Percentiles rank a stretch among this genome's conserved stretches.
phyloP scores from a whole-genome alignment of 352 stramenopile genomes.

The Pythium periplocum region DNA sequence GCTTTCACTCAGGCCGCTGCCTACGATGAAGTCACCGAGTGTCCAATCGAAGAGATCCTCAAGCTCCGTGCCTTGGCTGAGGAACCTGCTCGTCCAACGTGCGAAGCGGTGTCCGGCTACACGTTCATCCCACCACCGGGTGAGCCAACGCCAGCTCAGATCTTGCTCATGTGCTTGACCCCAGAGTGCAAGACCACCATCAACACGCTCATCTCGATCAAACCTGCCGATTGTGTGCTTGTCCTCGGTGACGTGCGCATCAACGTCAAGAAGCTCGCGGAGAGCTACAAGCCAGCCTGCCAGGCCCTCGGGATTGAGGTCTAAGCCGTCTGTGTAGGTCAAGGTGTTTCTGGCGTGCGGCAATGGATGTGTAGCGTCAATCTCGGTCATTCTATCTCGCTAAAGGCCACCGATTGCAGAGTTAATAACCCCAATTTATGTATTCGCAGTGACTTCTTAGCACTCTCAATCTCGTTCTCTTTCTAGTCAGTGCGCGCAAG shows the following conservation, averaged over 20 bases:
- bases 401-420: no score
- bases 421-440: no score
- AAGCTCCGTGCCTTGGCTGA: slow-evolving; percentile 25
- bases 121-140: slow-evolving; percentile 26
- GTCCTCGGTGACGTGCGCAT: slow-evolving; percentile 33
- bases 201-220: slow-evolving; percentile 20
- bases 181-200: slow-evolving; percentile 29
- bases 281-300: slow-evolving; percentile 34
- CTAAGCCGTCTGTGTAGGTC: no score
- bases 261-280: slow-evolving; percentile 39
- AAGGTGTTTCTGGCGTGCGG: no score
- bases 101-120: slow-evolving; percentile 25
- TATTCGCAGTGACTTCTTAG: no score
- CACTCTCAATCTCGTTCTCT: no score
- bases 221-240: slow-evolving; percentile 37
- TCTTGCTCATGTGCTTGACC: slow-evolving; percentile 33
- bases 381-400: no score
- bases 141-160: slow-evolving; percentile 23
- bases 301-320: slow-evolving; percentile 12
- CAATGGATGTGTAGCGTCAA: no score
- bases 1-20: slow-evolving; percentile 22
- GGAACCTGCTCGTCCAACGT: slow-evolving; percentile 17
- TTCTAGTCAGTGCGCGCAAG: neutral
- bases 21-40: slow-evolving; percentile 22
- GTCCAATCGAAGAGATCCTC: slow-evolving; percentile 21